Evolutionary conservation across 2,329 filamentous ascomycete genomes (phyloP).

Genomic region (Aurifilum marmelostoma): DNA sequence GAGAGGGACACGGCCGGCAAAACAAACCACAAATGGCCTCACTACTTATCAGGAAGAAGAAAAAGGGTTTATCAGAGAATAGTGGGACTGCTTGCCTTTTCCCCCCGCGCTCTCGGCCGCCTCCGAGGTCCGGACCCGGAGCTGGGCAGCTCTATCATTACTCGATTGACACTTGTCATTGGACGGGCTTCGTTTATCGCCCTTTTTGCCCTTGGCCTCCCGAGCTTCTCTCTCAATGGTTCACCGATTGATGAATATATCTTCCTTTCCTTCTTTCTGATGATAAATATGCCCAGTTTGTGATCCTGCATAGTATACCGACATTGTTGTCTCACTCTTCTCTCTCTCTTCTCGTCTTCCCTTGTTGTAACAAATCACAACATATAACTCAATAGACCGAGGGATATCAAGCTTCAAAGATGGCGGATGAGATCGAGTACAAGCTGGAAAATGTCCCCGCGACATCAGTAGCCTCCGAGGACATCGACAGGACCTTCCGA

Average conservation of each 20-base stretch:
- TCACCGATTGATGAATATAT: not conserved
- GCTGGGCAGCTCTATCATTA: constrained; percentile 16
- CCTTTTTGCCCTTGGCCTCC: not conserved
- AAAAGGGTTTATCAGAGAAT: too few species aligned
- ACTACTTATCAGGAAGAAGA: too few species aligned
- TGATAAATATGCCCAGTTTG: not conserved
- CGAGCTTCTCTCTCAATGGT: not conserved
- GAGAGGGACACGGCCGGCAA: too few species aligned
- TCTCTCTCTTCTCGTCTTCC: not conserved
- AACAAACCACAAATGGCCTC: too few species aligned
- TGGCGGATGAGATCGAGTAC: constrained; percentile 55
- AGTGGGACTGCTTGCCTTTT: too few species aligned
- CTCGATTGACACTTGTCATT: constrained; percentile 29
- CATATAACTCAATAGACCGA: not conserved
- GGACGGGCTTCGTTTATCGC: constrained; percentile 23
- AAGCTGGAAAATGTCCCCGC: constrained; percentile 58
- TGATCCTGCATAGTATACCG: not conserved
- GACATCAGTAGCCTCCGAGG: constrained; percentile 51
- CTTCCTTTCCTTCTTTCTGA: not conserved
- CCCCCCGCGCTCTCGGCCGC: constrained; percentile 21
- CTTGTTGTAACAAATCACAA: too few species aligned
- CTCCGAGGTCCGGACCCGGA: constrained; percentile 23
- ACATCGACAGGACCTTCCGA: constrained; percentile 65
- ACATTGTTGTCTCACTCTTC: not conserved
- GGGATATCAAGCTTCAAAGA: constrained; percentile 10